Evolutionary conservation across 352 stramenopile genomes (phyloP).

Genomic region (Pythium utonaiense): DNA sequence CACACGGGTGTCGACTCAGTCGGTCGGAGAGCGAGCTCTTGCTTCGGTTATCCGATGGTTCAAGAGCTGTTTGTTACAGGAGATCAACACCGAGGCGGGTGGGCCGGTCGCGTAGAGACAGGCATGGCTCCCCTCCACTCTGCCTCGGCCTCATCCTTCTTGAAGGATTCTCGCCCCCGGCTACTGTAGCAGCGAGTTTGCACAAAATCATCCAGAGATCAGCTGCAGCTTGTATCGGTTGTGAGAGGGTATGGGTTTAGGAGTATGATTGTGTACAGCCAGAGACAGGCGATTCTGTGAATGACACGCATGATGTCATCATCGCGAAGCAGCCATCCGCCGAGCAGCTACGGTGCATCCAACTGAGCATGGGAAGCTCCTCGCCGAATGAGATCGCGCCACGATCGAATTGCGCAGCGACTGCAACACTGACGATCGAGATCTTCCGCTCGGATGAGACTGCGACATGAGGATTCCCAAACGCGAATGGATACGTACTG

Average conservation of each 20-base stretch:
- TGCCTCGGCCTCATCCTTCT: not conserved
- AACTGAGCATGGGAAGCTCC: not conserved
- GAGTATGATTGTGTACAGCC: not conserved
- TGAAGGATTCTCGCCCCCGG: no score
- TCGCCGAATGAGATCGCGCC: conserved; percentile 14
- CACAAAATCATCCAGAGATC: not conserved
- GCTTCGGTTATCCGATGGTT: not conserved
- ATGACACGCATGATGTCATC: conserved; percentile 30
- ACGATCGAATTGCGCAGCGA: not conserved
- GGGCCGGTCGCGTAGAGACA: not conserved
- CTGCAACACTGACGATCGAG: not conserved
- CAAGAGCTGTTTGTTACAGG: not conserved
- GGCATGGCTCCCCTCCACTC: not conserved
- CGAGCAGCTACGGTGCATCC: conserved; percentile 14
- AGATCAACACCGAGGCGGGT: not conserved
- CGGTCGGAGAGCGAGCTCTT: no score
- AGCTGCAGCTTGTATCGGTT: not conserved
- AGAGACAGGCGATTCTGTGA: conserved; percentile 10
- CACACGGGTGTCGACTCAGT: no score
- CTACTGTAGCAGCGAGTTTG: not conserved
- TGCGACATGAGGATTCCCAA: not conserved
- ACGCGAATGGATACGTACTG: no score
- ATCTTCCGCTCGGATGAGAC: not conserved
- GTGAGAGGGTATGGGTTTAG: not conserved
- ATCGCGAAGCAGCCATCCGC: conserved; percentile 16